Conservation (phyloP, 768 basidiomycete species). For the Termitomyces sp. region DNA sequence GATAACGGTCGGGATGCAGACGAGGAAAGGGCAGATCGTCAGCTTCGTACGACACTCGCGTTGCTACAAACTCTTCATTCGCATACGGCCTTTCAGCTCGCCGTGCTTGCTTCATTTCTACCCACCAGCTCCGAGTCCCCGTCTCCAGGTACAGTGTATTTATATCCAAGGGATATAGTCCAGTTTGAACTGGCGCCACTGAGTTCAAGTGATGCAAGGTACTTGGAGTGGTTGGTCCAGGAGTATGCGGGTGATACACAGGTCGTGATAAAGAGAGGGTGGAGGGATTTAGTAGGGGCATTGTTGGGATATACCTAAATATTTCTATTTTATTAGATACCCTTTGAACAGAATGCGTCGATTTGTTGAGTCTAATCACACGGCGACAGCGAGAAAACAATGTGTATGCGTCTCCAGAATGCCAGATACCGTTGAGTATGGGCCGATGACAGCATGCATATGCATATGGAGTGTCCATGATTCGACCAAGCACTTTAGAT, state of each 20-base stretch:
- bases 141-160: constrained; percentile 25
- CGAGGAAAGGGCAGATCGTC: constrained; percentile 24
- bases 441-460: no score
- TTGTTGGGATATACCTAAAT: constrained; percentile 35
- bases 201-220: constrained; percentile 65
- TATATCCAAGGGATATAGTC: constrained; percentile 60
- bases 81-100: constrained; percentile 54
- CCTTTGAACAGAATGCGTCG: background rate
- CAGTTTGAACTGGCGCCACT: constrained; percentile 72
- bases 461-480: no score
- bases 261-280: constrained; percentile 40
- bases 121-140: constrained; percentile 7
- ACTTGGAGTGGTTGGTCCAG: constrained; percentile 71
- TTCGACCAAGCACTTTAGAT: no score
- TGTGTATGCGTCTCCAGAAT: no score
- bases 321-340: background rate
- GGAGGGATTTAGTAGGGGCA: constrained; percentile 44
- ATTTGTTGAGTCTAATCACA: background rate
- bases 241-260: constrained; percentile 52
- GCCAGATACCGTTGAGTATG: no score
- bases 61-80: constrained; percentile 67
- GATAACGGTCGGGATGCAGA: constrained; percentile 17
- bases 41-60: constrained; percentile 46
- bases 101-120: constrained; percentile 35
- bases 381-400: no score